Percentiles rank a stretch among this genome's conserved stretches.
Conservation (phyloP, 345 rosid species). For the Populus simonii region DNA sequence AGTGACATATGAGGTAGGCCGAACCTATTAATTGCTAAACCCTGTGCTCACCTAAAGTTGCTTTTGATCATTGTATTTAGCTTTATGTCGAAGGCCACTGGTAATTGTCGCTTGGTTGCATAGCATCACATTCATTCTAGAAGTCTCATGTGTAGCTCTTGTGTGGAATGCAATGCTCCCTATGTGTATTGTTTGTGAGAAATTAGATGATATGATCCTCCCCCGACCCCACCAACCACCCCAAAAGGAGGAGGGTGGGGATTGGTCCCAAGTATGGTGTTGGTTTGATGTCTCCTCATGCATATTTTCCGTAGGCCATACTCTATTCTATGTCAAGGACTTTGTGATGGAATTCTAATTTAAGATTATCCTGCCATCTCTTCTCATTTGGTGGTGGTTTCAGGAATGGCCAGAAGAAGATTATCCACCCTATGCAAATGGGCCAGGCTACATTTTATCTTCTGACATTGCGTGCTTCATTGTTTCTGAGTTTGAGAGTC, state of each 20-base stretch:
- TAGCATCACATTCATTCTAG: background rate
- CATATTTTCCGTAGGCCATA: background rate
- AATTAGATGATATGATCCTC: background rate
- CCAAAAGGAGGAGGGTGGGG: background rate
- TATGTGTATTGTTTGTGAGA: background rate
- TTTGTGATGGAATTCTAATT: constrained; percentile 2
- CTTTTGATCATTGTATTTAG: background rate
- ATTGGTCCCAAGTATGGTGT: background rate
- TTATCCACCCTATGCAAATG: constrained; percentile 94
- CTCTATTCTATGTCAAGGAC: background rate
- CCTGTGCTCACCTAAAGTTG: background rate
- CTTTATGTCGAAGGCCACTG: background rate
- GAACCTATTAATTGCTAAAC: background rate
- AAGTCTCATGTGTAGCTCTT: background rate
- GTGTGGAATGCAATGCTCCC: background rate
- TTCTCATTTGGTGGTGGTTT: constrained; percentile 19
- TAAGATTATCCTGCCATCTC: constrained; percentile 7
- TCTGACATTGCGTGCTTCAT: constrained; percentile 73
- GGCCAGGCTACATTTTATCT: constrained; percentile 85
- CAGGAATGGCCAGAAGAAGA: constrained; percentile 99
- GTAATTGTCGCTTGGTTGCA: background rate
- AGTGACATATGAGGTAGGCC: constrained; percentile 82
- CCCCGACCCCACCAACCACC: background rate
- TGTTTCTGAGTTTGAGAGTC: constrained; percentile 74
- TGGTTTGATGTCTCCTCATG: background rate